Evolutionary conservation across 129 eudicot species (phyloP).

Genomic region (Solidago caesia): DNA sequence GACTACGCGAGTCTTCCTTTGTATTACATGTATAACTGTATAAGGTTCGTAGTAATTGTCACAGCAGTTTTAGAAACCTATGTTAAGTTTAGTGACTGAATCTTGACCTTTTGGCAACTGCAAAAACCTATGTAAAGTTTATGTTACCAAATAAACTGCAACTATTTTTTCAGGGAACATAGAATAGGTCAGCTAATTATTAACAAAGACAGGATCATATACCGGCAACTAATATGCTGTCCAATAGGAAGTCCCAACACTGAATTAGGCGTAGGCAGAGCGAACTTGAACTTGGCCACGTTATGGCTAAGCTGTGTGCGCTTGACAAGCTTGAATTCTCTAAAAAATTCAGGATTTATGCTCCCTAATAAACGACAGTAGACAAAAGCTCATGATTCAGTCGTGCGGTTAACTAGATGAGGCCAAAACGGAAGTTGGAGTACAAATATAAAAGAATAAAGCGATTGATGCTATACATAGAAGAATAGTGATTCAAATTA

Average conservation of each 20-base stretch:
- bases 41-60: background rate
- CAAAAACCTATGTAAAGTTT: background rate
- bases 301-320: slow-evolving; percentile 43
- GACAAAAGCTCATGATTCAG: slow-evolving; percentile 9
- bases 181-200: background rate
- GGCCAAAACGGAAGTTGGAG: background rate
- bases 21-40: background rate
- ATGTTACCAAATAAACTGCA: background rate
- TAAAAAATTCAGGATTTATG: slow-evolving; percentile 34
- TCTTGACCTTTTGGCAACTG: no score
- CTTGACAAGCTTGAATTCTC: slow-evolving; percentile 40
- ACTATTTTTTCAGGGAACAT: background rate
- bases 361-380: slow-evolving; percentile 14
- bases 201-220: background rate
- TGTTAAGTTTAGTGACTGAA: no score
- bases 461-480: background rate
- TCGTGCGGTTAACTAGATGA: slow-evolving; percentile 4
- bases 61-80: background rate
- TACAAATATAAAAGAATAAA: background rate
- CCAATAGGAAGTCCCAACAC: slow-evolving; percentile 46
- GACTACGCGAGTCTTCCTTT: no score
- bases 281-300: slow-evolving; percentile 42
- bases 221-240: slow-evolving; percentile 43
- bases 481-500: slow-evolving; percentile 2
- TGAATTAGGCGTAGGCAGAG: slow-evolving; percentile 38